Conservation (phyloP, 2,329 filamentous ascomycete genomes). For the Neopestalotiopsis sp. region DNA sequence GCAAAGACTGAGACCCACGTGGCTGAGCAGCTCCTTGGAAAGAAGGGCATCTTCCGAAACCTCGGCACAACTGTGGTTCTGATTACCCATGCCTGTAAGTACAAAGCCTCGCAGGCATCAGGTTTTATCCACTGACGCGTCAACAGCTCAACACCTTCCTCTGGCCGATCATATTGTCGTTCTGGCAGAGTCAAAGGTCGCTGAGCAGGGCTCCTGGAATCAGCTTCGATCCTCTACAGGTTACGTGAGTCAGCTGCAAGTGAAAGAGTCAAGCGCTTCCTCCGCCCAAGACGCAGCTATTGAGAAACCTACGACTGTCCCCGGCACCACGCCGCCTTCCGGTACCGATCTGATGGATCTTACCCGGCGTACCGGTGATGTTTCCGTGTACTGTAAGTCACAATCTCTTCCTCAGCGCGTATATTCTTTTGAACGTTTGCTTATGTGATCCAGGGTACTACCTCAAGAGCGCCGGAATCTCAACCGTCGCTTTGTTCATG, state of each 20-base stretch:
- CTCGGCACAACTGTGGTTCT: slow-evolving; percentile 32
- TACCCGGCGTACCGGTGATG: not conserved
- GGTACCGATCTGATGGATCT: slow-evolving; percentile 2
- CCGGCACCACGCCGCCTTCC: not conserved
- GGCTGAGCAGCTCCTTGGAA: slow-evolving; percentile 35
- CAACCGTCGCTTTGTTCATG: not conserved
- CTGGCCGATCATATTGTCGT: slow-evolving; percentile 8
- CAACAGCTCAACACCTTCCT: slow-evolving; percentile 9
- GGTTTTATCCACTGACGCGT: not conserved
- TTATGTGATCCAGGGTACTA: not conserved
- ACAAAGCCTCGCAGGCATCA: not conserved
- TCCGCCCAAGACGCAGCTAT: not conserved
- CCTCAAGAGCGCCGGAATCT: not conserved
- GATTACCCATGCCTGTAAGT: slow-evolving; percentile 9
- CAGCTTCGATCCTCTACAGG: slow-evolving; percentile 1
- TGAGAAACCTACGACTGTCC: not conserved
- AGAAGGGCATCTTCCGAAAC: slow-evolving; percentile 35
- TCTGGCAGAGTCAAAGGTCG: not conserved
- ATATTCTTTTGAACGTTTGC: not conserved
- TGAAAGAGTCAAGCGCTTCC: not conserved
- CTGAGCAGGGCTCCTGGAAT: slow-evolving; percentile 5
- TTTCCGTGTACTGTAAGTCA: slow-evolving; percentile 4
- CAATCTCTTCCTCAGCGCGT: not conserved
- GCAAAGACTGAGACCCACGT: slow-evolving; percentile 36
- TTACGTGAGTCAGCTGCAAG: slow-evolving; percentile 3